phyloP scores from a whole-genome alignment of 2,329 filamentous ascomycete species.

The Dryadomyces quercivorus region DNA sequence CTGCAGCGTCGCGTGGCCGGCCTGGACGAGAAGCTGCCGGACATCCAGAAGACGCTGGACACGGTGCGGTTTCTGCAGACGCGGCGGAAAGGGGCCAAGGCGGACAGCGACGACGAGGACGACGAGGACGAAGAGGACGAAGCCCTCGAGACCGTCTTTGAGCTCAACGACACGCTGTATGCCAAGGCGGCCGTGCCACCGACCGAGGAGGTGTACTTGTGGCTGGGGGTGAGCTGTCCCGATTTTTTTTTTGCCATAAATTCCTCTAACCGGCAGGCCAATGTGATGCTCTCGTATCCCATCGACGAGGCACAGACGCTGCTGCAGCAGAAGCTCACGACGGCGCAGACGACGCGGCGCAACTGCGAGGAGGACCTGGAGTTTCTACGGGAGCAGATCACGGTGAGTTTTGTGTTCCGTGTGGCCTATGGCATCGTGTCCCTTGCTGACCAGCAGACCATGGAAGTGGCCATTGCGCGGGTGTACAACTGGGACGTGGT shows the following conservation, averaged over 20 bases:
- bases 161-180: constrained; percentile 91
- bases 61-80: constrained; percentile 72
- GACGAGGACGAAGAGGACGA: constrained; percentile 36
- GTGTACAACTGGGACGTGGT: constrained; percentile 99
- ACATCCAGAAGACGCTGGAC: constrained; percentile 92
- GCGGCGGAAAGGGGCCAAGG: constrained; percentile 1
- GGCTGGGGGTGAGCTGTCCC: constrained; percentile 62
- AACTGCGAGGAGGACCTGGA: constrained; percentile 96
- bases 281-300: constrained; percentile 94
- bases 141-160: constrained; percentile 83
- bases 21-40: constrained; percentile 87
- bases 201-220: constrained; percentile 87
- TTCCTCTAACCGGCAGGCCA: constrained; percentile 46
- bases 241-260: background rate
- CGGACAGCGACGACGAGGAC: background rate
- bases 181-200: constrained; percentile 73
- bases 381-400: constrained; percentile 92
- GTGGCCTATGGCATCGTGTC: background rate
- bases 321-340: constrained; percentile 61
- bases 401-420: constrained; percentile 42
- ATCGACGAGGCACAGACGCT: constrained; percentile 76
- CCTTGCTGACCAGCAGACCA: constrained; percentile 46
- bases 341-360: constrained; percentile 66
- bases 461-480: constrained; percentile 90
- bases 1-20: constrained; percentile 71